phyloP scores from a whole-genome alignment of 2,329 filamentous ascomycete genomes.

The Fusarium camptoceras region DNA sequence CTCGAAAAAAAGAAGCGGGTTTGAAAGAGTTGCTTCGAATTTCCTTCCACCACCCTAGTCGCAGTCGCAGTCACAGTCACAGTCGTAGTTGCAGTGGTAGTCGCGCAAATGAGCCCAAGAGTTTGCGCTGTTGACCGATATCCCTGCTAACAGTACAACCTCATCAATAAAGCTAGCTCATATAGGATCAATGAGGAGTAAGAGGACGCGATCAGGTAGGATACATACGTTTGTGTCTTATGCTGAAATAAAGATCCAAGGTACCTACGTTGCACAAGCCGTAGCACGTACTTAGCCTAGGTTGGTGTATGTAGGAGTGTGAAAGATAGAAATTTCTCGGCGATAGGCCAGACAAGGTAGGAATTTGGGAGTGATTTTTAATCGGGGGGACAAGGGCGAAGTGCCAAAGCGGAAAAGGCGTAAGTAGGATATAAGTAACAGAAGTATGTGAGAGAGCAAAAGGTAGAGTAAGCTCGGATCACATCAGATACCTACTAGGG shows the following conservation, averaged over 20 bases:
- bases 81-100: slow-evolving; percentile 23
- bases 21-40: slow-evolving; percentile 31
- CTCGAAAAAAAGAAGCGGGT: slow-evolving; percentile 38
- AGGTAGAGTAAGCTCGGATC: slow-evolving; percentile 23
- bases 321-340: slow-evolving; percentile 29
- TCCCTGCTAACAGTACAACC: slow-evolving; percentile 34
- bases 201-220: slow-evolving; percentile 5
- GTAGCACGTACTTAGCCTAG: slow-evolving; percentile 28
- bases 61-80: slow-evolving; percentile 13
- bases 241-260: background rate
- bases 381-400: slow-evolving; percentile 6
- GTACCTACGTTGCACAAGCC: slow-evolving; percentile 31
- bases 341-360: slow-evolving; percentile 8
- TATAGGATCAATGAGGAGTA: slow-evolving; percentile 4
- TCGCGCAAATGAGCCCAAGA: slow-evolving; percentile 44
- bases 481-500: slow-evolving; percentile 1
- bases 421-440: slow-evolving; percentile 14
- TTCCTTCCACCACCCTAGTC: slow-evolving; percentile 35
- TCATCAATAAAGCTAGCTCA: slow-evolving; percentile 20
- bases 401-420: background rate
- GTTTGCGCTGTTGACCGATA: slow-evolving; percentile 24
- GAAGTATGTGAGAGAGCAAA: slow-evolving; percentile 8
- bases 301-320: slow-evolving; percentile 19
- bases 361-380: slow-evolving; percentile 6
- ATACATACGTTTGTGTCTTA: background rate